Base-by-base conservation (phyloP, 1,284 basidiomycete genomes). In the Apiotrichum mycotoxinovorans region DNA sequence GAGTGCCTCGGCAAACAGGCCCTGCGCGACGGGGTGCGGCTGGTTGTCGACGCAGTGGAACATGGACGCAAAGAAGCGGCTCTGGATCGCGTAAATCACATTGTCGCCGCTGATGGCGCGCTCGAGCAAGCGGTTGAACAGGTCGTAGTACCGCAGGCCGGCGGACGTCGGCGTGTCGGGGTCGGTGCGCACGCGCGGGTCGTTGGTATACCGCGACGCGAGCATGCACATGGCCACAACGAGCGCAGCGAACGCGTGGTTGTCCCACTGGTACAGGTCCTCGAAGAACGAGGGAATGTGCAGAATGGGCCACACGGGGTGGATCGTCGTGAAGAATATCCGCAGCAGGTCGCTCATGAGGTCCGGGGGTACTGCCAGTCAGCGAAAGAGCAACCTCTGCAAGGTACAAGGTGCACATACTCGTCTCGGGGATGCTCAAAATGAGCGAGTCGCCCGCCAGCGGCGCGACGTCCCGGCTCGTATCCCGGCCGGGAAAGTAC, bases 21-120 rank as follows among this genome's bases (percentile, higher is more conserved):
- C 53, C 26, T 60, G 58, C 1, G 63, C 63, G 4, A 62, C 55
- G 0, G 63, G 60, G 26, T 64, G 63, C 2, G 60, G 63, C 15
- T 60, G 34, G 44, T 62, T 59, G 43, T 62, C 63, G 37, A 64
- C 60, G 4, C 57, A 60, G 33, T 64, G 60, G 45, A 59, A 64
- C 46, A 53, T 56, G 25, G 57, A 34, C 4, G 55, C 58, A n/a
- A 63, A 56, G 40, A 63, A 58, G 10, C 58, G 50, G 17, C 58
- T 57, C 42, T 63, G 58, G 34, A 60, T 56, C 8, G 61, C 54
- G 25, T 56, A 60, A 20, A 63, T 48, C 18, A 63, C 55, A n/a
- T 63, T 52, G 48, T 63, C 49, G 26, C 37, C 8, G 23, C 23
- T 48, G n/a, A 60, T 43, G 3, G 61, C 61, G 15, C 57, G 58